These are phyloP conservation scores for Purpureocillium takamizusanense DNA, from an alignment of 2,329 filamentous ascomycete genomes.

Conservation along the genomic window DNA sequence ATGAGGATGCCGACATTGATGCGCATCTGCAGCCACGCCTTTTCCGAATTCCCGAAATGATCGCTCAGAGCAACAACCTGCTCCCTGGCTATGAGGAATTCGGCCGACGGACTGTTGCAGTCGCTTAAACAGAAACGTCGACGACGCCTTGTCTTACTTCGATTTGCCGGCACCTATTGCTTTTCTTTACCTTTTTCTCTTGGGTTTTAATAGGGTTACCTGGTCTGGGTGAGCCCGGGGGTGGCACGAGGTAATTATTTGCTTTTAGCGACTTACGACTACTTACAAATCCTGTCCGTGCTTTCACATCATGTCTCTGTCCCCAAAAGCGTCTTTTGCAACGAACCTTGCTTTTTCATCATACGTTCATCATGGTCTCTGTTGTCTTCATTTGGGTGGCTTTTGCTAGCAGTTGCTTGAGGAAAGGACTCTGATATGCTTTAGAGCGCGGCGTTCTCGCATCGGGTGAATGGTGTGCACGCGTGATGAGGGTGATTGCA, in stretches of 20 bases:
- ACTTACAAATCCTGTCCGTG: neutral
- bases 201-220: too few relatives aligned
- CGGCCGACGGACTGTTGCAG: conserved; percentile 15
- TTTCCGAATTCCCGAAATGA: conserved; percentile 22
- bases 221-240: too few relatives aligned
- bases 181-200: too few relatives aligned
- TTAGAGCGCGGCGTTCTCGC: conserved; percentile 14
- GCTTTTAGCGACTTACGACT: neutral
- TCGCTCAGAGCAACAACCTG: conserved; percentile 20
- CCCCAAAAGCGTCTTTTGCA: neutral
- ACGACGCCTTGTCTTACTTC: too few relatives aligned
- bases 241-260: too few relatives aligned
- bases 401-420: neutral
- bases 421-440: conserved; percentile 6
- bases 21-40: conserved; percentile 31
- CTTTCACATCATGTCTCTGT: neutral
- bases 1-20: conserved; percentile 34
- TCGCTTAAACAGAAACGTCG: conserved; percentile 8
- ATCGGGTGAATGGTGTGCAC: conserved; percentile 5
- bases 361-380: neutral
- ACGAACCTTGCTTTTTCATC: neutral
- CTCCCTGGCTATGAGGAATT: conserved; percentile 31
- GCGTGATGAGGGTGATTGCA: conserved; percentile 2
- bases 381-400: neutral
- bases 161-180: neutral